Conservation (phyloP, 208 protist species). For the Trypanosoma mega region DNA sequence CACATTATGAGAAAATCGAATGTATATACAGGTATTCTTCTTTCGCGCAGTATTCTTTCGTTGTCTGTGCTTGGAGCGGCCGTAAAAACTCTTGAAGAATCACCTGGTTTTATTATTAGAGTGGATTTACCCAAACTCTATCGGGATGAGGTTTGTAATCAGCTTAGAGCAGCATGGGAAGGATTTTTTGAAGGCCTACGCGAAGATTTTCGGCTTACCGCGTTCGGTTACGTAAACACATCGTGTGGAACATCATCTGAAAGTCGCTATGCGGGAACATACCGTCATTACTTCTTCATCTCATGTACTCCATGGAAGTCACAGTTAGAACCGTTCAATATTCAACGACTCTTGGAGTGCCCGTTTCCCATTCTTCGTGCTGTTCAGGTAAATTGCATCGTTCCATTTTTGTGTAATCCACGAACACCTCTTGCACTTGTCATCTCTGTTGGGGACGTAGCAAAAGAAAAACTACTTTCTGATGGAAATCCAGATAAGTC, state of each 20-base stretch:
- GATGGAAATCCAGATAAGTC: conserved; percentile 32
- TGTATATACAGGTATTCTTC: conserved; percentile 53
- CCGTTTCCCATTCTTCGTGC: conserved; percentile 32
- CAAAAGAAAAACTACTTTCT: conserved; percentile 38
- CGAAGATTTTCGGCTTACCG: conserved; percentile 36
- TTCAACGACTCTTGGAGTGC: conserved; percentile 9
- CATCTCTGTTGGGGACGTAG: conserved; percentile 67
- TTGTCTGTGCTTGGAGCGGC: conserved; percentile 37
- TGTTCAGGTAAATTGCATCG: conserved; percentile 42
- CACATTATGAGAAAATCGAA: conserved; percentile 18
- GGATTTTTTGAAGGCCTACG: conserved; percentile 48
- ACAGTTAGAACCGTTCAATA: conserved; percentile 5
- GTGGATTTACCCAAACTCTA: conserved; percentile 54
- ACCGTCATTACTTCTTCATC: conserved; percentile 75
- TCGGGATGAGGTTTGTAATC: conserved; percentile 33
- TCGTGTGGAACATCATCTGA: conserved; percentile 27
- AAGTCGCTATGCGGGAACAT: conserved; percentile 31
- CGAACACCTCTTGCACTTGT: conserved; percentile 46
- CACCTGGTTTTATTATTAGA: conserved; percentile 53
- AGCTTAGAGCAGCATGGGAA: conserved; percentile 55
- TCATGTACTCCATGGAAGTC: conserved; percentile 30
- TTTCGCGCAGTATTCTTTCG: conserved; percentile 58
- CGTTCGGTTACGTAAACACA: conserved; percentile 58
- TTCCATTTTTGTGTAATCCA: conserved; percentile 63
- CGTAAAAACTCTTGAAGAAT: conserved; percentile 47